These are phyloP conservation scores for Pythium phragmitis DNA, from an alignment of 352 stramenopile species.

Conservation along the genomic window DNA sequence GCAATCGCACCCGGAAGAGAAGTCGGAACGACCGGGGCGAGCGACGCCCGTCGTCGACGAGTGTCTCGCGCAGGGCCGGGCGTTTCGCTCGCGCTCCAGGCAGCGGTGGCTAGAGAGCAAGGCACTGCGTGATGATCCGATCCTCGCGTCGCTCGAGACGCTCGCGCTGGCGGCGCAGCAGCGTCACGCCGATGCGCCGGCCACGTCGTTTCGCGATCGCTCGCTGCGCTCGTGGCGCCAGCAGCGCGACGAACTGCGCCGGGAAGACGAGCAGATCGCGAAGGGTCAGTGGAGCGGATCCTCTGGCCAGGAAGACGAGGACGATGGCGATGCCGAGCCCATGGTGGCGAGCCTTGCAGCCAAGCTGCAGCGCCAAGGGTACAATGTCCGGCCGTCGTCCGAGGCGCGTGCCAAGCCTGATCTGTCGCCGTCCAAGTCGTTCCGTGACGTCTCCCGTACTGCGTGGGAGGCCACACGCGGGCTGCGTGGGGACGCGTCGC, in stretches of 20 bases:
- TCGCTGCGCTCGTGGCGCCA: constrained; percentile 66
- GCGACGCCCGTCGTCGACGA: constrained; percentile 23
- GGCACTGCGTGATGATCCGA: constrained; percentile 43
- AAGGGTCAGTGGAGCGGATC: constrained; percentile 12
- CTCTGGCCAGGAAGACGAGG: constrained; percentile 1
- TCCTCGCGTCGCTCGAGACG: constrained; percentile 42
- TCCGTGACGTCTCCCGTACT: constrained; percentile 31
- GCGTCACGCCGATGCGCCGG: not conserved
- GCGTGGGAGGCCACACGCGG: constrained; percentile 30
- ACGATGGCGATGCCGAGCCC: constrained; percentile 22
- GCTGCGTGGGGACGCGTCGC: constrained; percentile 24
- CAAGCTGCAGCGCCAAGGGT: constrained; percentile 52
- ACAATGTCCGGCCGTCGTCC: constrained; percentile 33
- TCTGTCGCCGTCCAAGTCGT: constrained; percentile 27
- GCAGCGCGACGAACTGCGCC: constrained; percentile 43
- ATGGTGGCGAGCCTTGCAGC: constrained; percentile 32
- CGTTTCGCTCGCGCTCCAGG: constrained; percentile 49
- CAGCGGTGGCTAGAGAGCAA: constrained; percentile 46
- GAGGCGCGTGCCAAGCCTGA: not conserved
- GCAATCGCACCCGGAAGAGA: not conserved
- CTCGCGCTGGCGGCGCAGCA: constrained; percentile 25
- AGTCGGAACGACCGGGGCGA: not conserved
- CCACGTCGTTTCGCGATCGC: constrained; percentile 44
- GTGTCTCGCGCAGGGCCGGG: constrained; percentile 38
- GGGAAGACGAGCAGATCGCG: constrained; percentile 21